Percentiles rank a stretch among this genome's conserved stretches.
Conservation (phyloP, 2,329 filamentous ascomycete genomes). For the Arthrocladium fulminans region DNA sequence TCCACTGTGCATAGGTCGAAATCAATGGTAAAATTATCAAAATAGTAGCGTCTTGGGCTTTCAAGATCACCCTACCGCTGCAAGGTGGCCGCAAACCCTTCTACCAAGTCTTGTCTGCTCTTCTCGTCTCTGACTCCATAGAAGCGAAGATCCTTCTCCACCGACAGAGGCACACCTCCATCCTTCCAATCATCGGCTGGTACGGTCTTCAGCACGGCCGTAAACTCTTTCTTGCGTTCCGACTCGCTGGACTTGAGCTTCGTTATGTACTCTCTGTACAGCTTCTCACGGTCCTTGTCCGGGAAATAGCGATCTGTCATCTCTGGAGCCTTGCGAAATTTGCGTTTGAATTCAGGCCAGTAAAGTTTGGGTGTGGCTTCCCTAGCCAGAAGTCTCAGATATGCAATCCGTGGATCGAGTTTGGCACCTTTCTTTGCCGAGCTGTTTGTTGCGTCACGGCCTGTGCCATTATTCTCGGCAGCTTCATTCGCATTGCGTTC, state of each 20-base stretch:
- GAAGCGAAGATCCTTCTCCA: constrained; percentile 17
- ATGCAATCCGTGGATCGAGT: constrained; percentile 73
- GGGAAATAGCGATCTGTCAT: constrained; percentile 49
- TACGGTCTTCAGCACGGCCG: constrained; percentile 32
- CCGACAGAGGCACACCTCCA: constrained; percentile 8
- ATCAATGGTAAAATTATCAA: too few species aligned
- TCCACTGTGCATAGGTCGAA: too few species aligned
- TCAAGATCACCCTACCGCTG: too few species aligned
- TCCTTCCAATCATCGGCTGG: constrained; percentile 7
- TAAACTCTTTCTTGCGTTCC: constrained; percentile 39
- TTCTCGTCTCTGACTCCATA: constrained; percentile 15
- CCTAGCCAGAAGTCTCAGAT: constrained; percentile 69
- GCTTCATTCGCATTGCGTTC: constrained; percentile 51
- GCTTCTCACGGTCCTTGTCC: constrained; percentile 42
- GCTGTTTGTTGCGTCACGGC: not conserved
- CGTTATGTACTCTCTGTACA: constrained; percentile 40
- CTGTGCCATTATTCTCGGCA: not conserved
- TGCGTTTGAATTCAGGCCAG: constrained; percentile 94
- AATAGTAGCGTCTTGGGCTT: too few species aligned
- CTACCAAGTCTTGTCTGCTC: constrained; percentile 19
- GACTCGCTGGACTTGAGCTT: constrained; percentile 39
- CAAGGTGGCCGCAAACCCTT: constrained; percentile 13
- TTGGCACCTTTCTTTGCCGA: constrained; percentile 52
- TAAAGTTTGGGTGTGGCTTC: constrained; percentile 85
- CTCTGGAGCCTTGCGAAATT: constrained; percentile 69